Evolutionary conservation across 2,329 filamentous ascomycete genomes (phyloP).

Genomic region (Fusarium torreyae): DNA sequence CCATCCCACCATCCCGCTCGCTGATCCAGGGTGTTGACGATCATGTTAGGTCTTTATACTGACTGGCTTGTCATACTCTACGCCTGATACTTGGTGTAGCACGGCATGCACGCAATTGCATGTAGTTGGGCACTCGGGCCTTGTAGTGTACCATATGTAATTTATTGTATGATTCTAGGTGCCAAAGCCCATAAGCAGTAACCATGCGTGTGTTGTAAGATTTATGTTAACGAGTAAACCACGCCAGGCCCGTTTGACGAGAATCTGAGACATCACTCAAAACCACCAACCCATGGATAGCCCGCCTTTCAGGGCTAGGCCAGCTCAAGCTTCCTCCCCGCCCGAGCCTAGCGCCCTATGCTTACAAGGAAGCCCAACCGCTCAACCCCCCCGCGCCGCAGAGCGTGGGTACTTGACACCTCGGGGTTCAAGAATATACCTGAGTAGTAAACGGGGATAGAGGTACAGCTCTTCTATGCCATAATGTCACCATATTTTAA

Average conservation of each 20-base stretch:
- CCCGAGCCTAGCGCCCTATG: slow-evolving; percentile 21
- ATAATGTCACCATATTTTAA: too few relatives aligned
- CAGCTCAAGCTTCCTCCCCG: slow-evolving; percentile 28
- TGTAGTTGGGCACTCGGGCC: neutral
- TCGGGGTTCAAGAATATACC: too few relatives aligned
- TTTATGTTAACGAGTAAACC: slow-evolving; percentile 1
- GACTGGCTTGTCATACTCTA: slow-evolving; percentile 4
- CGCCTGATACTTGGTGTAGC: neutral
- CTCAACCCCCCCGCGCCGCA: slow-evolving; percentile 30
- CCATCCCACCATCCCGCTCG: slow-evolving; percentile 32
- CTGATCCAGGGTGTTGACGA: slow-evolving; percentile 14
- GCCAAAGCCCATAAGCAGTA: slow-evolving; percentile 18
- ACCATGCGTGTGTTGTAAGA: slow-evolving; percentile 24
- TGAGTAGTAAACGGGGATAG: too few relatives aligned
- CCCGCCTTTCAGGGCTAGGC: slow-evolving; percentile 32
- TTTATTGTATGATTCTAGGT: neutral
- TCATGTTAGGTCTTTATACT: slow-evolving; percentile 7
- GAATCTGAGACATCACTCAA: slow-evolving; percentile 42
- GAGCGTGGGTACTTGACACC: neutral
- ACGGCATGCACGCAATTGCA: neutral
- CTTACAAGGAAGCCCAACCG: slow-evolving; percentile 30
- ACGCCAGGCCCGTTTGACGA: slow-evolving; percentile 24
- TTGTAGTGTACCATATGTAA: neutral
- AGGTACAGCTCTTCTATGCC: too few relatives aligned
- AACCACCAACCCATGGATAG: slow-evolving; percentile 30